These are phyloP conservation scores for Xylaria flabelliformis DNA, from an alignment of 495 filamentous ascomycete genomes.

Conservation along the genomic window DNA sequence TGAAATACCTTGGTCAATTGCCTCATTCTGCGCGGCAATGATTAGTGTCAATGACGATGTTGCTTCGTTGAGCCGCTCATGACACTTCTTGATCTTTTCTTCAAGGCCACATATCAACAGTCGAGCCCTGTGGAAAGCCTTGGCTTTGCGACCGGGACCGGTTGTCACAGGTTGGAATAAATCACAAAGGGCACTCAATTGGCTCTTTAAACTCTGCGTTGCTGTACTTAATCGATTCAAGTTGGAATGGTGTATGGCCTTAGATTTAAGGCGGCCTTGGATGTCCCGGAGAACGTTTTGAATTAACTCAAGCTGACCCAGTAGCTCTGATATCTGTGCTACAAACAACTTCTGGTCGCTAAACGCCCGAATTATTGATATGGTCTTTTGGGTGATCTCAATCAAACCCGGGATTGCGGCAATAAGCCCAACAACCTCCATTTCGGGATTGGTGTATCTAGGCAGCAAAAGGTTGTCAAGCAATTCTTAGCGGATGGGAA, in stretches of 20 bases:
- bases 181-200: background rate
- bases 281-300: constrained; percentile 12
- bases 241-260: constrained; percentile 7
- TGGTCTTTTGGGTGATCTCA: constrained; percentile 11
- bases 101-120: constrained; percentile 12
- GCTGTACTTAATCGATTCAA: constrained; percentile 10
- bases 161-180: constrained; percentile 5
- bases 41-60: constrained; percentile 16
- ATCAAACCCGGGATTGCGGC: constrained; percentile 26
- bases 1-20: constrained; percentile 4
- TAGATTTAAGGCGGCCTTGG: constrained; percentile 3
- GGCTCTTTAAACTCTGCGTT: constrained; percentile 1
- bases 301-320: constrained; percentile 7
- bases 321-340: constrained; percentile 7
- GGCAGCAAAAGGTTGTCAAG: background rate
- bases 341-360: constrained; percentile 22
- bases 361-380: constrained; percentile 5
- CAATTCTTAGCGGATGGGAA: background rate
- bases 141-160: background rate
- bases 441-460: background rate
- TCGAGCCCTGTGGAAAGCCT: background rate
- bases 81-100: constrained; percentile 14
- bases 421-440: constrained; percentile 26
- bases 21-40: constrained; percentile 10
- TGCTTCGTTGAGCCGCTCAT: constrained; percentile 18